These are phyloP conservation scores for Telfairia occidentalis DNA, from an alignment of 331 rosid species.

Conservation along the genomic window DNA sequence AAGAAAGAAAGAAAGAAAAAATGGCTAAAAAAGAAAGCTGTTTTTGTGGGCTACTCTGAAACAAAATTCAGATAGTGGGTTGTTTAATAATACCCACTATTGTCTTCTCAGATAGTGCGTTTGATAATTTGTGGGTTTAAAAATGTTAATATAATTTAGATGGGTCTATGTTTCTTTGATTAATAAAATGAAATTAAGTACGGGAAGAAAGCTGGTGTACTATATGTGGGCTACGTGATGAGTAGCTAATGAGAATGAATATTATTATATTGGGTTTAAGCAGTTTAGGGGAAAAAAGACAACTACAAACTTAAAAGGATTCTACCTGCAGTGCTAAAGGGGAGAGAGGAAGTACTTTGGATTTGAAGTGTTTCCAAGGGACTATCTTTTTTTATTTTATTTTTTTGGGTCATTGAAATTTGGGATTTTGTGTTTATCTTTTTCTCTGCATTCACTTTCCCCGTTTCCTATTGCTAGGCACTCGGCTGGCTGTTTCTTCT, in stretches of 20 bases:
- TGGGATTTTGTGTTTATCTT: background rate
- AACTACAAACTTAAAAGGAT: background rate
- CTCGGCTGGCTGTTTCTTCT: background rate
- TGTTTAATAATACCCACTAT: background rate
- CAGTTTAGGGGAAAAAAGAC: background rate
- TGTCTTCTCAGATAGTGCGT: too few relatives aligned
- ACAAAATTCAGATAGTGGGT: background rate
- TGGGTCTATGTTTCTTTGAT: too few relatives aligned
- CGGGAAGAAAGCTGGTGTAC: background rate
- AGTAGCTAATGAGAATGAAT: background rate
- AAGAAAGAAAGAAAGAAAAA: too few relatives aligned
- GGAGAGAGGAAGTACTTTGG: background rate
- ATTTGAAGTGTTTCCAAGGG: background rate
- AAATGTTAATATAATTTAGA: too few relatives aligned
- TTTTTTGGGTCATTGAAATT: background rate
- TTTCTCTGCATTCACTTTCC: background rate
- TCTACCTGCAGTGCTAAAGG: background rate
- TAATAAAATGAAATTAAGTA: background rate
- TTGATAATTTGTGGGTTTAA: too few relatives aligned
- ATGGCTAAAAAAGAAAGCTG: background rate
- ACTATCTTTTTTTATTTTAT: background rate
- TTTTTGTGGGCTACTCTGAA: slow-evolving; percentile 1
- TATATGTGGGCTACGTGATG: slow-evolving; percentile 7
- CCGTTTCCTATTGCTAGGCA: background rate
- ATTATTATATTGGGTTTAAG: too few relatives aligned